A percentile compares a stretch with the other conserved stretches of the same genome.
Evolutionary conservation across 192 early-diverging fungal species (phyloP).

Genomic region (Globomyces pollinis-pini): DNA sequence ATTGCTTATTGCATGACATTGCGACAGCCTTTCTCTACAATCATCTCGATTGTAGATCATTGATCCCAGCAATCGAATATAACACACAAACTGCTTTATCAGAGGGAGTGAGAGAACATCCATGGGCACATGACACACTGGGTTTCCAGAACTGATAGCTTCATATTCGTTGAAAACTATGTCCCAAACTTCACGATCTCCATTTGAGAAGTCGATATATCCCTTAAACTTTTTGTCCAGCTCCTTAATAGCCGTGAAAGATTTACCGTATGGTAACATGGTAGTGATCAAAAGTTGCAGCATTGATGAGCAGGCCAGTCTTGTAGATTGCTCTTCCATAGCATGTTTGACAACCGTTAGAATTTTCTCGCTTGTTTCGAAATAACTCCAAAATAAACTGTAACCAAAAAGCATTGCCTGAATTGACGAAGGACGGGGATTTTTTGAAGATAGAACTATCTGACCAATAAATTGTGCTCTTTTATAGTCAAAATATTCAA

Average conservation of each 20-base stretch:
- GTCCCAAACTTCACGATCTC: background rate
- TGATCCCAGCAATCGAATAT: background rate
- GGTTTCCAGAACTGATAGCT: background rate
- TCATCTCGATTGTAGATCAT: background rate
- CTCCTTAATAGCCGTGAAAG: background rate
- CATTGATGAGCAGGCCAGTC: background rate
- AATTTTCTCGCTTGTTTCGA: background rate
- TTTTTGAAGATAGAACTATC: too few species aligned
- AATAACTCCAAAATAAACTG: background rate
- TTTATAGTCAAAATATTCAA: too few species aligned
- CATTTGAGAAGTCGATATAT: background rate
- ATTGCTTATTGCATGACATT: background rate
- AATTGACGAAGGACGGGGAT: too few species aligned
- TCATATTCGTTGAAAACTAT: conserved; percentile 4
- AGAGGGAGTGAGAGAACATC: background rate
- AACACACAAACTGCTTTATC: background rate
- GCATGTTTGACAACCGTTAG: background rate
- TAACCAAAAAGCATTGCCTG: too few species aligned
- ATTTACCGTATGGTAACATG: background rate
- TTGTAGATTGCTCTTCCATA: background rate
- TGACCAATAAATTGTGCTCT: too few species aligned
- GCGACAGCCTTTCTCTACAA: background rate
- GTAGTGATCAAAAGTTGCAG: background rate
- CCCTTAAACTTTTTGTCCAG: background rate
- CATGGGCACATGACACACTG: background rate